Base-by-base conservation (phyloP, 2,329 filamentous ascomycete species). In the Alternaria atra region DNA sequence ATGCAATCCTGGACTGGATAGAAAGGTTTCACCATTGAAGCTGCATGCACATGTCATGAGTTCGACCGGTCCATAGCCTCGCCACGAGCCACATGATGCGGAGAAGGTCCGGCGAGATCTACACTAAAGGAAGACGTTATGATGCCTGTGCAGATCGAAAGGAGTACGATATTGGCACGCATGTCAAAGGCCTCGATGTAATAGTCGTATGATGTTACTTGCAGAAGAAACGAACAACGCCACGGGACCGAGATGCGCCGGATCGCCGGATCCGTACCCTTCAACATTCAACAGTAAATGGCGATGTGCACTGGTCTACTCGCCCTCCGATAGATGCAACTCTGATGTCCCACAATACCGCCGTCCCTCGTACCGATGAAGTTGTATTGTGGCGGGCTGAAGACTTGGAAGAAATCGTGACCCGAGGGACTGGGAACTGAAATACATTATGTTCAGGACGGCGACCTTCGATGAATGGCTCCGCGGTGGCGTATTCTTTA, bases 61-160 rank as follows among this genome's bases (percentile, higher is more conserved):
- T 20, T 51, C 40, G n/a, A 23, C 51, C 39, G 43, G 25, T 58
- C 23, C 37, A 37, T 40, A 32, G 44, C 37, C 32, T 32, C 39
- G 44, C 40, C 44, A 55, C 57, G 35, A 51, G 52, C 43, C 52
- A 50, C 43, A 43, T 17, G 44, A n/a, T 37, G 57, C 46, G 57
- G 57, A 50, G 57, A 20, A 43, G 25, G 53, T 30, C 43, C 57
- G 46, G 44, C 44, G 23, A 42, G 52, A 60, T 60, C 52, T 43
- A 46, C 57, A 46, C 52, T 60, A 50, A 23, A 40, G 37, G 52
- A 50, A 34, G 37, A 55, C 57, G 48, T 55, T 60, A 17, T 27
- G 23, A 60, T 55, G 57, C 52, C 44, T 56, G 52, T 42, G 44
- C 54, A 39, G 34, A 47, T 39, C 35, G 43, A 37, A 37, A 47